These are phyloP conservation scores for Aspergillus arachidicola DNA, from an alignment of 2,329 filamentous ascomycete species.

Conservation along the genomic window DNA sequence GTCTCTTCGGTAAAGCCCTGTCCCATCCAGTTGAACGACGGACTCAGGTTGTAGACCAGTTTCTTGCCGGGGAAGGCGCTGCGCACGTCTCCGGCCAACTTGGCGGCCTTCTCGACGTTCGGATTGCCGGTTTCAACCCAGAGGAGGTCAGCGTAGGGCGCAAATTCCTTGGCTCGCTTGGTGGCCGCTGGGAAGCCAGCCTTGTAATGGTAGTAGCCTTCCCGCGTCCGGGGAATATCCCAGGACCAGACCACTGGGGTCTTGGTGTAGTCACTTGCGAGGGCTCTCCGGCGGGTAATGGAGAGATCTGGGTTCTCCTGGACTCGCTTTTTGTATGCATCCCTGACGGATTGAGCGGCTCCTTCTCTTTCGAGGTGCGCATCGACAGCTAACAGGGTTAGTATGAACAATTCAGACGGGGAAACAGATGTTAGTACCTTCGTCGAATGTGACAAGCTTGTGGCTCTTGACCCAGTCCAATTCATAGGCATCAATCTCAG, in stretches of 20 bases:
- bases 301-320: constrained; percentile 71
- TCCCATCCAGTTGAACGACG: constrained; percentile 98
- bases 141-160: constrained; percentile 87
- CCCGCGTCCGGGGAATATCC: constrained; percentile 88
- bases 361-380: constrained; percentile 71
- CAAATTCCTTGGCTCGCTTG: constrained; percentile 89
- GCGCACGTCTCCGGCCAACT: constrained; percentile 77
- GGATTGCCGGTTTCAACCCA: constrained; percentile 98
- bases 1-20: constrained; percentile 85
- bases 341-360: constrained; percentile 64
- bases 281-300: constrained; percentile 72
- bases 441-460: constrained; percentile 86
- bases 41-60: constrained; percentile 93
- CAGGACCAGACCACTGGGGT: constrained; percentile 80
- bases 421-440: constrained; percentile 50
- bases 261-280: constrained; percentile 69
- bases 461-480: constrained; percentile 85
- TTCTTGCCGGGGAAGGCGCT: constrained; percentile 74
- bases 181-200: constrained; percentile 84
- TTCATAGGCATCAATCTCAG: constrained; percentile 85
- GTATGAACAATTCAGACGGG: not conserved
- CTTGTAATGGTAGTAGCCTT: constrained; percentile 62
- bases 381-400: constrained; percentile 62
- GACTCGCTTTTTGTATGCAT: constrained; percentile 67
- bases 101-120: constrained; percentile 72